phyloP scores from a whole-genome alignment of 1,284 basidiomycete genomes.

The Agroathelia rolfsii region DNA sequence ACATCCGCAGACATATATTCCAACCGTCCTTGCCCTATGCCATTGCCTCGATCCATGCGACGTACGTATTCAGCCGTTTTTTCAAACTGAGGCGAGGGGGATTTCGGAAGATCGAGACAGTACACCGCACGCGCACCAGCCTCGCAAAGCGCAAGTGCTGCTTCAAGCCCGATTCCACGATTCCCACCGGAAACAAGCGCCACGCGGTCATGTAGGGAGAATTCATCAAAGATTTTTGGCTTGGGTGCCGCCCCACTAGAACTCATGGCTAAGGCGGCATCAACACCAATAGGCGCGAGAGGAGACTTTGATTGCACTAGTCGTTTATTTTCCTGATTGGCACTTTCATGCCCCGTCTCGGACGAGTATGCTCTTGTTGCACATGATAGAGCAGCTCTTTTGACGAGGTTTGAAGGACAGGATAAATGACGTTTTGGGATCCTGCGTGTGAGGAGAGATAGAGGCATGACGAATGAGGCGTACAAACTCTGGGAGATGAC shows the following conservation, averaged over 20 bases:
- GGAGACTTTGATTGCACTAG: constrained; percentile 36
- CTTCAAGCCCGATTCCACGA: constrained; percentile 75
- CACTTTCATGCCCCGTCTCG: too few relatives aligned
- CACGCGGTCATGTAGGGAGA: constrained; percentile 65
- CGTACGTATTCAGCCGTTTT: constrained; percentile 44
- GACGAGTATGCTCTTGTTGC: too few relatives aligned
- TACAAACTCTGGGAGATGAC: too few relatives aligned
- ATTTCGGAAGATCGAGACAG: constrained; percentile 62
- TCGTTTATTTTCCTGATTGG: too few relatives aligned
- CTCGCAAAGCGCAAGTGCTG: constrained; percentile 70
- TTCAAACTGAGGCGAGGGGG: constrained; percentile 60
- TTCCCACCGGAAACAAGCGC: constrained; percentile 73
- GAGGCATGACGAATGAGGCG: too few relatives aligned
- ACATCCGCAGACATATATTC: constrained; percentile 63
- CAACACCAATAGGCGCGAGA: constrained; percentile 52
- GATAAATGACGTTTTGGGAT: too few relatives aligned
- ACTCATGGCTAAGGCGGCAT: constrained; percentile 45
- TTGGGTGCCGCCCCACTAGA: constrained; percentile 30
- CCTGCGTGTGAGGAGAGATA: too few relatives aligned
- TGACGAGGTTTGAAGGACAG: too few relatives aligned
- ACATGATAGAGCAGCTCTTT: too few relatives aligned
- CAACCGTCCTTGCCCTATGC: too few relatives aligned
- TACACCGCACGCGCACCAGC: constrained; percentile 69
- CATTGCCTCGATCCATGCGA: constrained; percentile 28
- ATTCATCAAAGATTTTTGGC: constrained; percentile 59